These are phyloP conservation scores for Trifolium fragiferum DNA, from an alignment of 306 rosid genomes.

Conservation along the genomic window DNA sequence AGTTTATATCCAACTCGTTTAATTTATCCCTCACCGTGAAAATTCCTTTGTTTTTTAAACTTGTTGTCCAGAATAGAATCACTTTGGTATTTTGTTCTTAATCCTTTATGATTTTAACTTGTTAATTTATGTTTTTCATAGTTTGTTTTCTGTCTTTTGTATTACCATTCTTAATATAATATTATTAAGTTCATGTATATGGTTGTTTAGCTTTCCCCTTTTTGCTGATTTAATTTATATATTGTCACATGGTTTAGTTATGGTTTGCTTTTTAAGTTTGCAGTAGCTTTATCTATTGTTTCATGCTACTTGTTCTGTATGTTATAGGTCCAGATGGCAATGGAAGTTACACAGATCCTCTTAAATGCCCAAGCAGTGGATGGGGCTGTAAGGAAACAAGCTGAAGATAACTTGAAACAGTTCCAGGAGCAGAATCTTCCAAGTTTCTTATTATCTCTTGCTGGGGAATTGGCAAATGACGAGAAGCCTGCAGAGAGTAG, in stretches of 20 bases:
- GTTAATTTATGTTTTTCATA: background rate
- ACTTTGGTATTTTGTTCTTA: background rate
- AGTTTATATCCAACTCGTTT: background rate
- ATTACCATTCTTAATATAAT: background rate
- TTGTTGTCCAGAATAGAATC: background rate
- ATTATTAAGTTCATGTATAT: background rate
- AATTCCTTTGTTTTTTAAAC: background rate
- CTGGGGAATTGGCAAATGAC: constrained; percentile 87
- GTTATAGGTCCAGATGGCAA: constrained; percentile 65
- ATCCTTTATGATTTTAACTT: background rate
- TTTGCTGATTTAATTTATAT: background rate
- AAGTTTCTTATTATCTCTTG: constrained; percentile 80
- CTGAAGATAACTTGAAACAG: constrained; percentile 81
- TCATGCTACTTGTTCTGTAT: constrained; percentile 16
- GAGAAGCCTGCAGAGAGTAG: constrained; percentile 92
- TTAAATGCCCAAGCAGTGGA: constrained; percentile 93
- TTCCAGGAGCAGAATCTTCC: constrained; percentile 95
- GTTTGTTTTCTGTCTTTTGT: background rate
- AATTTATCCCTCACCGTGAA: background rate
- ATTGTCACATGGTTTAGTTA: background rate
- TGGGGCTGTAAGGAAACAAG: constrained; percentile 72
- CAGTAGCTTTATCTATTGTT: background rate
- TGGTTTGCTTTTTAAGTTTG: background rate
- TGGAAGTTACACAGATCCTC: constrained; percentile 90
- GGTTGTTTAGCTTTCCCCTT: background rate